Base-by-base conservation (phyloP, 305 asterid species). In the Rubia tinctorum region DNA sequence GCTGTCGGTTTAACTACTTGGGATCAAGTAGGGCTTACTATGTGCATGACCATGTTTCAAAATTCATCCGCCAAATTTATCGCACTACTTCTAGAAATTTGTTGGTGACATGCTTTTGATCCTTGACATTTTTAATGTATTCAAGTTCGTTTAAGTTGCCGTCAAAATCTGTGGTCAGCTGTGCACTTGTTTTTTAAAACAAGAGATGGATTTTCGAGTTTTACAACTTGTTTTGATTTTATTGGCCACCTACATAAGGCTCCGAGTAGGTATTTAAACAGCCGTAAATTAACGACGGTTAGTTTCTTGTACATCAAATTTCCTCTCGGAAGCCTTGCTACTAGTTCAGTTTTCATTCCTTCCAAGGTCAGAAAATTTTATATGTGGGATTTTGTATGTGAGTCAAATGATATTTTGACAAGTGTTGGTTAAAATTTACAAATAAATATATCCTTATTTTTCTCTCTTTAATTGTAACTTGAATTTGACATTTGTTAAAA, bases 41-140 rank as follows among this genome's bases (percentile, higher is more conserved):
- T 83, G 63, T 84, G 94, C 97, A 88, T 89, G 91, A 91, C 59
- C 73, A 72, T 67, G 76, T 76, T 84, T 76, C 80, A 80, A 83
- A 75, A 82, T 72, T n/a, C 27, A 20, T 40, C 17, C 68, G n/a
- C 74, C 86, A 89, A 86, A 87, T 83, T 76, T 84, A 83, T 87
- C 84, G 90, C 86, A 72, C 76, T 53, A 80, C 59, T 66, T 66
- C 34, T 34, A 74, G 74, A 72, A 71, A 79, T 72, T 43, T 70
- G 81, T 43, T 84, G 75, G 55, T 42, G 71, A 76, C 95, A 90
- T 84, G 92, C 97, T 85, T 91, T 83, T 81, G 79, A 79, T 76
- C 85, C 59, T 78, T 82, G 66, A 10, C 55, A 53, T 69, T 66
- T 81, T 60, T 51, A 18, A 73, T 65, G 68, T 69, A 68, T 77